These are phyloP conservation scores for Haplosporangium sp. DNA, from an alignment of 371 early-diverging fungal species.

Conservation along the genomic window DNA sequence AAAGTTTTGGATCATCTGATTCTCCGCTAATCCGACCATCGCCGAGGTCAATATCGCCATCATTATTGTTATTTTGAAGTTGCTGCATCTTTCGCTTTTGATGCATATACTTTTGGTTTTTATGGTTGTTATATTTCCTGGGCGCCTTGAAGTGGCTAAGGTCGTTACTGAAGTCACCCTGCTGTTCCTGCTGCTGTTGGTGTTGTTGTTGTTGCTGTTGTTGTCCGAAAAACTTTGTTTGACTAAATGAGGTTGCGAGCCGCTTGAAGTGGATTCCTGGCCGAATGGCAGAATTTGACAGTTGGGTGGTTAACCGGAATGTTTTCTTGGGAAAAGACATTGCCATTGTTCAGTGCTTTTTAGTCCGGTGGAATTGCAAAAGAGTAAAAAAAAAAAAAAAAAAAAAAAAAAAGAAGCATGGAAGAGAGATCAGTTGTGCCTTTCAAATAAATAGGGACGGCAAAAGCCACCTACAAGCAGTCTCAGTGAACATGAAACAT, in stretches of 20 bases:
- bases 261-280: constrained; percentile 4
- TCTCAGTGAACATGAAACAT: too few relatives aligned
- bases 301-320: not conserved
- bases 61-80: not conserved
- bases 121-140: not conserved
- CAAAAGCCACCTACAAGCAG: too few relatives aligned
- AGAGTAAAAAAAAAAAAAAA: too few relatives aligned
- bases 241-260: not conserved
- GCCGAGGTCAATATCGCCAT: not conserved
- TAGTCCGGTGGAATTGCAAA: too few relatives aligned
- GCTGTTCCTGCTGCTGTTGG: not conserved
- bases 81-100: too few relatives aligned
- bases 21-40: not conserved
- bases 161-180: too few relatives aligned
- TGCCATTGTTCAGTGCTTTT: not conserved
- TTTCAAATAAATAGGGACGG: too few relatives aligned
- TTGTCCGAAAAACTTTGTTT: not conserved
- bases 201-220: not conserved
- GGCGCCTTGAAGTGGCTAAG: too few relatives aligned
- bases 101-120: not conserved
- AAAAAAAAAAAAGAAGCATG: too few relatives aligned
- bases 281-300: not conserved
- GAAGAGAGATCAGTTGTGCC: too few relatives aligned
- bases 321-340: not conserved
- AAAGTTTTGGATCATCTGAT: constrained; percentile 25